Base-by-base conservation (phyloP, 352 stramenopile genomes). In the Halophytophthora polymorphica region DNA sequence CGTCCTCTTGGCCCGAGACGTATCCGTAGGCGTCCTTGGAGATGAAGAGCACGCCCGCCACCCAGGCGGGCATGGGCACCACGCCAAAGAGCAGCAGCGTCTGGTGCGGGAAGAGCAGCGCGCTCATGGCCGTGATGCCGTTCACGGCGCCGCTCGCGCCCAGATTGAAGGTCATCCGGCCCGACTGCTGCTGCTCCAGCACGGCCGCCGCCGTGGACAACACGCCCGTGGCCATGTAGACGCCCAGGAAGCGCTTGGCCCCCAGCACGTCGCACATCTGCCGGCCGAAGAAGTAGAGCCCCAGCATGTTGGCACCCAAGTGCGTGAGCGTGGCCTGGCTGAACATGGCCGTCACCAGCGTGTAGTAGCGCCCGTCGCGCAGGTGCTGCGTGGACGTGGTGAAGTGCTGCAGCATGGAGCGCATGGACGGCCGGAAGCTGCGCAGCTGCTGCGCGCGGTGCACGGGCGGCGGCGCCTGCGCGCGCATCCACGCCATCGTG, bases 61-160 rank as follows among this genome's bases (percentile, higher is more conserved):
- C 31, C 73, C 81, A 93, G 37, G 79, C 81, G 2, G 83, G 83
- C 50, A 93, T 70, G 6, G 83, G 81, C 8, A 93, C 18, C 28
- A 90, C 75, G 25, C 76, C 76, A 43, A 93, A 92, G 52, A 93
- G 78, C 22, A 86, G 59, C 45, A 91, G 58, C 42, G 77, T 93
- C 25, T 67, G 73, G 49, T 83, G 77, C 39, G 83, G 83, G 48
- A 77, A 88, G 2, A 88, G 46, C 44, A 90, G 56, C 22, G 90
- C 80, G 50, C 64, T 88, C 47, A 90, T 64, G 23, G 80, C 70
- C 36, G 77, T 90, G 50, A 93, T 84, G 22, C 72, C 77, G 60
- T 91, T 93, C 18, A 93, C 78, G 3, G 78, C 80, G n/a, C 78
- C 78, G 45, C 77, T 90, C 1, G 80, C 80, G 8, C 83, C 83